Evolutionary conservation across 768 basidiomycete genomes (phyloP).

Genomic region (Filobasidium floriforme): DNA sequence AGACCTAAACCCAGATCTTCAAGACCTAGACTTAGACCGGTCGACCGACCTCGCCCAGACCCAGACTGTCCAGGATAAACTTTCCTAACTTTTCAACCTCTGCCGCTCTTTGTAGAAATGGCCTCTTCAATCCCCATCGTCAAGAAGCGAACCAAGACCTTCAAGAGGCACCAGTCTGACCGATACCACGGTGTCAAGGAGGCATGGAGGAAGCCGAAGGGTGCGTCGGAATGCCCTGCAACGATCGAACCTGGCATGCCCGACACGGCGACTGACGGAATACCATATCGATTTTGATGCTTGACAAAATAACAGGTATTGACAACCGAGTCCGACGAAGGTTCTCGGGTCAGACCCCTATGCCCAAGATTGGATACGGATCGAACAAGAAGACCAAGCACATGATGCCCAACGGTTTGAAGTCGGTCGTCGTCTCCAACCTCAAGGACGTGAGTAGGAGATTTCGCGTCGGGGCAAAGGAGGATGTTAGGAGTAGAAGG

Average conservation of each 20-base stretch:
- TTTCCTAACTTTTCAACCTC: neutral
- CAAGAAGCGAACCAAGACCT: constrained; percentile 94
- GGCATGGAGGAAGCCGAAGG: constrained; percentile 99
- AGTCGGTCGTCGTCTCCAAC: constrained; percentile 93
- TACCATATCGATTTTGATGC: too few relatives aligned
- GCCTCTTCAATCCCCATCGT: constrained; percentile 57
- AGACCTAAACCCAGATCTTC: too few relatives aligned
- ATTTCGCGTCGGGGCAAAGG: neutral
- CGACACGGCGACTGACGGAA: neutral
- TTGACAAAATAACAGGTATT: constrained; percentile 53
- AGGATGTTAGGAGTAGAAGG: too few relatives aligned
- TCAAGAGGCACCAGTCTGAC: constrained; percentile 99
- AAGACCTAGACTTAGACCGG: too few relatives aligned
- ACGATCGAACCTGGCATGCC: too few relatives aligned
- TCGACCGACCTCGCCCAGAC: too few relatives aligned
- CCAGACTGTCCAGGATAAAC: neutral
- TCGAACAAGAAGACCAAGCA: constrained; percentile 95
- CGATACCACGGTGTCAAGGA: constrained; percentile 95
- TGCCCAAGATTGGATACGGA: constrained; percentile 94
- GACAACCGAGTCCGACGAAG: constrained; percentile 63
- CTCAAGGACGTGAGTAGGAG: constrained; percentile 56
- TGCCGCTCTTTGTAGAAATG: constrained; percentile 30
- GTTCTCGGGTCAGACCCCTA: constrained; percentile 80
- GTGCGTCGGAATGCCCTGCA: constrained; percentile 17
- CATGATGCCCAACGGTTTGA: constrained; percentile 87